A percentile compares a stretch with the other conserved stretches of the same genome.
Evolutionary conservation across 2,329 filamentous ascomycete genomes (phyloP).

Genomic region (Apiospora sp.): DNA sequence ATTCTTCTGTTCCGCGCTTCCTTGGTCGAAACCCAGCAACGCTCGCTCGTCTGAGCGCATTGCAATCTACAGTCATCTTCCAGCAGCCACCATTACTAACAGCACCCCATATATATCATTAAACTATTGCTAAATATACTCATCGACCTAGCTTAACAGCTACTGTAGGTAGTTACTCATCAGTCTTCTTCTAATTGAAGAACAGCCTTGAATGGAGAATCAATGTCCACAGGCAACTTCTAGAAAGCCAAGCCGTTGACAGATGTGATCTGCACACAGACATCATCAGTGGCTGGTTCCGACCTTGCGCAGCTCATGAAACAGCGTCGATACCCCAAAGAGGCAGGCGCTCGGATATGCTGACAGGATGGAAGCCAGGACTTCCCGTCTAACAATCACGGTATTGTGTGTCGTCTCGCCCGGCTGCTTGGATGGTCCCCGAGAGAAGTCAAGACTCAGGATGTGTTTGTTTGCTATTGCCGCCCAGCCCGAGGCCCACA

Average conservation of each 20-base stretch:
- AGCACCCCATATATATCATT: neutral
- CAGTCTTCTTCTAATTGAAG: neutral
- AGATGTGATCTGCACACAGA: constrained; percentile 1
- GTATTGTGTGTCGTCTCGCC: neutral
- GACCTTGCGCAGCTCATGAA: constrained; percentile 11
- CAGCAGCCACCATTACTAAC: neutral
- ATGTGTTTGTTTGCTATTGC: neutral
- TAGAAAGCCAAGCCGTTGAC: constrained; percentile 6
- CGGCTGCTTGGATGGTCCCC: neutral
- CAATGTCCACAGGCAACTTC: neutral
- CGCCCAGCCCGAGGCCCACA: neutral
- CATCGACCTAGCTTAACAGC: neutral
- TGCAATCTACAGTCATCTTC: neutral
- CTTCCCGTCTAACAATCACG: neutral
- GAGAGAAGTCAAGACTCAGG: neutral
- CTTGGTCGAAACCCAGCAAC: neutral
- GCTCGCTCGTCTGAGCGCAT: neutral
- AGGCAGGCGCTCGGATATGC: neutral
- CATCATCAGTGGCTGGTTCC: neutral
- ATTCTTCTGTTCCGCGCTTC: neutral
- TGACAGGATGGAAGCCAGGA: constrained; percentile 7
- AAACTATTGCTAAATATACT: too few species aligned
- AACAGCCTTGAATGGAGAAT: neutral
- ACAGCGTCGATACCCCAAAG: neutral
- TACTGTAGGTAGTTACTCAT: neutral